phyloP scores from a whole-genome alignment of 1,284 basidiomycete species.

The Megacollybia platyphylla region DNA sequence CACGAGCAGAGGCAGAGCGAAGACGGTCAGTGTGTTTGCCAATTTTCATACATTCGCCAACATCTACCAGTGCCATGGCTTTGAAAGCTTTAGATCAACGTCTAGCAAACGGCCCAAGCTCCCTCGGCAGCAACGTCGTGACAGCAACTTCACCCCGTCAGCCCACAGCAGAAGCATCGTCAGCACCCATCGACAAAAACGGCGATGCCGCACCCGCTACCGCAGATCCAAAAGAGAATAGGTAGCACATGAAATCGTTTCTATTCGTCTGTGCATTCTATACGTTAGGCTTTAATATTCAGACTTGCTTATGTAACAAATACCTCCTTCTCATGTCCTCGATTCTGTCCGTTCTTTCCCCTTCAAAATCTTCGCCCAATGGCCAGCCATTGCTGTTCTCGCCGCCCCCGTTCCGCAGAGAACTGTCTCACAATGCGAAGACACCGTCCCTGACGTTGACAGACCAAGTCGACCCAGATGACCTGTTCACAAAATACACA shows the following conservation, averaged over 20 bases:
- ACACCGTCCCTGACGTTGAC: slow-evolving; percentile 9
- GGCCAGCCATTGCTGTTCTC: slow-evolving; percentile 1
- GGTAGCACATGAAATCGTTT: background rate
- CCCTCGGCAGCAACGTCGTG: slow-evolving; percentile 21
- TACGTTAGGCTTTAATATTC: background rate
- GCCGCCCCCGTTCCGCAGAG: background rate
- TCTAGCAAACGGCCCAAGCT: slow-evolving; percentile 48
- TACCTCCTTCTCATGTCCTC: slow-evolving; percentile 11
- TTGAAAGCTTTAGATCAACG: slow-evolving; percentile 93
- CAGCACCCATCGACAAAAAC: slow-evolving; percentile 8
- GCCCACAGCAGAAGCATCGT: slow-evolving; percentile 20
- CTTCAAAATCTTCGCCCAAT: slow-evolving; percentile 11
- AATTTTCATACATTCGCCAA: background rate
- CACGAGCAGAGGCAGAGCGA: slow-evolving; percentile 88
- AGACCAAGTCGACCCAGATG: slow-evolving; percentile 55
- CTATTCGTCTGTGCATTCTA: too few relatives aligned
- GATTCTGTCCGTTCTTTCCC: slow-evolving; percentile 12
- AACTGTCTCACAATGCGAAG: slow-evolving; percentile 2
- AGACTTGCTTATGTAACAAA: too few relatives aligned
- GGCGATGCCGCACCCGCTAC: slow-evolving; percentile 17
- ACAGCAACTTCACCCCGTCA: slow-evolving; percentile 21
- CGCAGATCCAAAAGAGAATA: slow-evolving; percentile 7
- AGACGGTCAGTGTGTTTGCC: slow-evolving; percentile 45
- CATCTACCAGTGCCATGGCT: slow-evolving; percentile 62
- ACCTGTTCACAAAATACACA: slow-evolving; percentile 64